Evolutionary conservation across 1,284 basidiomycete species (phyloP).

Genomic region (Ganoderma sinense): DNA sequence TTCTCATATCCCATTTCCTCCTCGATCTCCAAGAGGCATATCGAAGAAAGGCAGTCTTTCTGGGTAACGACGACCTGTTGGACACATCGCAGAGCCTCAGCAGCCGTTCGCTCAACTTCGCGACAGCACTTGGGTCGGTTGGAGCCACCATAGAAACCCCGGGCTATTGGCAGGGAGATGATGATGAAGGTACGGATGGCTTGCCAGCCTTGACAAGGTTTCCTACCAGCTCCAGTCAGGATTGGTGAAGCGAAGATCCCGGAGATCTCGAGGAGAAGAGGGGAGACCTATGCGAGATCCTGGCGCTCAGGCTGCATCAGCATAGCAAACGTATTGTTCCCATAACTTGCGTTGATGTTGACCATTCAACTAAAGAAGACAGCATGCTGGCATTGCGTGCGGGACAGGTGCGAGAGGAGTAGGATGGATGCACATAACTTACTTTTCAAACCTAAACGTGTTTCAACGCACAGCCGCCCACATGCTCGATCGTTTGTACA

Average conservation of each 20-base stretch:
- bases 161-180: neutral
- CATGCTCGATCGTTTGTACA: no score
- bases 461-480: no score
- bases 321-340: no score
- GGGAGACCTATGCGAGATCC: no score
- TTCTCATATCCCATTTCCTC: neutral
- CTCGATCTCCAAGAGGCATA: neutral
- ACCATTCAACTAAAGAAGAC: no score
- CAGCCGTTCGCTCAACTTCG: neutral
- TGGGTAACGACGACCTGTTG: constrained; percentile 22
- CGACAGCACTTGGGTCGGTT: neutral
- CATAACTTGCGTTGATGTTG: no score
- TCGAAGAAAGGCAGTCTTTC: constrained; percentile 47
- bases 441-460: no score
- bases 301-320: no score
- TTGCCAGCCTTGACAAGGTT: neutral
- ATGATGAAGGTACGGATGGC: neutral
- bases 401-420: no score
- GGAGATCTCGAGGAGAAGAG: neutral
- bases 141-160: neutral
- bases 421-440: no score
- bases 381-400: no score
- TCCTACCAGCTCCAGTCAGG: neutral
- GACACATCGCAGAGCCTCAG: neutral
- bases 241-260: neutral